Evolutionary conservation across 225 moss, liverwort and hornwort species (phyloP).

Genomic region (Thuidium tamariscinum): DNA sequence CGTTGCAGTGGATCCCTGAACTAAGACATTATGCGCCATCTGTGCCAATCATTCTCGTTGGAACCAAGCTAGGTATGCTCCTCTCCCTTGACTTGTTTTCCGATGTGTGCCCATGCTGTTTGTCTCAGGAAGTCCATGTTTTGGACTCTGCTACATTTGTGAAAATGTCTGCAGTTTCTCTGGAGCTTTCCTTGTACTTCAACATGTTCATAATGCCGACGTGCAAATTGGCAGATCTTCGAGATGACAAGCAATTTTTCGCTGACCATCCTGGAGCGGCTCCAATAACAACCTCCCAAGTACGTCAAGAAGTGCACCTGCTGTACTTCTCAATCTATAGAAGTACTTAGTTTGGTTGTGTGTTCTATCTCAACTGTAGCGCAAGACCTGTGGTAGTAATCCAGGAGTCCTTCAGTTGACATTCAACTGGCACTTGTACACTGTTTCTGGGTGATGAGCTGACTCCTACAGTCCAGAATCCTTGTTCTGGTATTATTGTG

Average conservation of each 20-base stretch:
- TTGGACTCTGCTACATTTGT: background rate
- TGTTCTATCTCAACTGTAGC: background rate
- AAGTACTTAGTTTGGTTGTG: background rate
- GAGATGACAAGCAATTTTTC: constrained; percentile 98
- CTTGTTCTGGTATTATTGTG: background rate
- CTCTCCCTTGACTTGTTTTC: background rate
- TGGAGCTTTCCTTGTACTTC: background rate
- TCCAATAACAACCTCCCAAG: constrained; percentile 85
- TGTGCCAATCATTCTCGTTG: constrained; percentile 96
- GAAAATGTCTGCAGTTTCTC: background rate
- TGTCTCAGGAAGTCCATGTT: background rate
- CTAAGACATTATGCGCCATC: constrained; percentile 97
- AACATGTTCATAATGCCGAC: background rate
- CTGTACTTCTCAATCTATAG: background rate
- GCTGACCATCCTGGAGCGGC: constrained; percentile 95
- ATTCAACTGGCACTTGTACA: background rate
- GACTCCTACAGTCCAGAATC: background rate
- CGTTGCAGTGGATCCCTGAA: constrained; percentile 93
- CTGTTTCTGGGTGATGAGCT: background rate
- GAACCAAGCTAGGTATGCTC: constrained; percentile 81
- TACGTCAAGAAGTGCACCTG: constrained; percentile 12
- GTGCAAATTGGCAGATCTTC: constrained; percentile 59
- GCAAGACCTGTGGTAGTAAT: background rate
- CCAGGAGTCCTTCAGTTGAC: background rate
- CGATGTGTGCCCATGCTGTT: background rate